These are phyloP conservation scores for Fusarium tjaetaba DNA, from an alignment of 2,329 filamentous ascomycete species.

Conservation along the genomic window DNA sequence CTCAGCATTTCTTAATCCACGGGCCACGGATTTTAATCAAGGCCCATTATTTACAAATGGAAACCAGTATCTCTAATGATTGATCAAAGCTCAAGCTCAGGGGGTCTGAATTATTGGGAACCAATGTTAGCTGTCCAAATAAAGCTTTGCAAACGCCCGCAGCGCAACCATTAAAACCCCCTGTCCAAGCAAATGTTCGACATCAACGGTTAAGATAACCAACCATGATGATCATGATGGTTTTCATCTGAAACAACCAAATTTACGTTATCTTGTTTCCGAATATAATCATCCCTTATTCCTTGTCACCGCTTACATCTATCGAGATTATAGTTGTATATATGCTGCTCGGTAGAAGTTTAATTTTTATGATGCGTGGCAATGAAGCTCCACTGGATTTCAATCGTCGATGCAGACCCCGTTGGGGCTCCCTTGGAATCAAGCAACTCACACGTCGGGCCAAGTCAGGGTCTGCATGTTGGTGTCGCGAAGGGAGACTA, in stretches of 20 bases:
- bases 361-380: not conserved
- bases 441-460: not conserved
- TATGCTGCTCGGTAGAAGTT: not conserved
- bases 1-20: not conserved
- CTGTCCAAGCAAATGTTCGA: constrained; percentile 9
- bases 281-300: not conserved
- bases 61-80: not conserved
- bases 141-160: constrained; percentile 38
- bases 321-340: not conserved
- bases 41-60: not conserved
- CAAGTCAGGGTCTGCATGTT: not conserved
- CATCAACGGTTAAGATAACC: constrained; percentile 8
- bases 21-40: not conserved
- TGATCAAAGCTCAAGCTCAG: constrained; percentile 25
- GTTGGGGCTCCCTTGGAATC: constrained; percentile 6
- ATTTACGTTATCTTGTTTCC: constrained; percentile 7
- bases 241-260: constrained; percentile 27
- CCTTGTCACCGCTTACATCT: not conserved
- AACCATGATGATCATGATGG: not conserved
- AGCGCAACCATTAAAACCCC: constrained; percentile 18
- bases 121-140: constrained; percentile 32
- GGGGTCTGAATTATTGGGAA: not conserved
- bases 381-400: constrained; percentile 4
- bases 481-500: not conserved
- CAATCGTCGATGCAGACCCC: constrained; percentile 12